These are phyloP conservation scores for Afroboletus lepidellus DNA, from an alignment of 1,284 basidiomycete genomes.

Conservation along the genomic window DNA sequence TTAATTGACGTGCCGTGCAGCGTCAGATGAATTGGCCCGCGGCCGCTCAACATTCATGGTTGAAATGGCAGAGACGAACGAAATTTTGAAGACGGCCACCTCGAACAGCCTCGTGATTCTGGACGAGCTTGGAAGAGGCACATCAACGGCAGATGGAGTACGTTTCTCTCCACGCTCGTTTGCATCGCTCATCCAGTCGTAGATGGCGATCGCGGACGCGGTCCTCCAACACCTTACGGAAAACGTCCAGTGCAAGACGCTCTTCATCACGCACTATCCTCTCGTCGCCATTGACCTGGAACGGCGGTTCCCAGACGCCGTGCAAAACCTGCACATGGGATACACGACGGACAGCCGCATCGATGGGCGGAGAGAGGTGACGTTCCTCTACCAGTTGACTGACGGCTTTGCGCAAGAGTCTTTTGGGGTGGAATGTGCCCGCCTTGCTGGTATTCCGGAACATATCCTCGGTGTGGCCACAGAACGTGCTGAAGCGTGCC, in stretches of 20 bases:
- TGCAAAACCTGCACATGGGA: slow-evolving; percentile 86
- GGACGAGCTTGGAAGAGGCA: slow-evolving; percentile 84
- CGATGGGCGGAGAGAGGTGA: slow-evolving; percentile 75
- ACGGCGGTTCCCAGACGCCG: slow-evolving; percentile 50
- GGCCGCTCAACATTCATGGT: slow-evolving; percentile 95
- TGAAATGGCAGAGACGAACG: slow-evolving; percentile 91
- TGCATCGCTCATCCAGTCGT: slow-evolving; percentile 6
- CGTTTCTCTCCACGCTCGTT: slow-evolving; percentile 23
- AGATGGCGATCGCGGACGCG: slow-evolving; percentile 85
- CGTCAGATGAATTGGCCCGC: slow-evolving; percentile 81
- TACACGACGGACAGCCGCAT: slow-evolving; percentile 66
- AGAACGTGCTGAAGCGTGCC: slow-evolving; percentile 56
- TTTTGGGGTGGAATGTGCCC: slow-evolving; percentile 88
- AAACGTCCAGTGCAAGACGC: slow-evolving; percentile 67
- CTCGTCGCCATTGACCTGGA: slow-evolving; percentile 61
- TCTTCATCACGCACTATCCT: slow-evolving; percentile 96
- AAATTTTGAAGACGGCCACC: slow-evolving; percentile 79
- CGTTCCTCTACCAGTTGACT: slow-evolving; percentile 79
- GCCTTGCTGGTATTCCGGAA: slow-evolving; percentile 80
- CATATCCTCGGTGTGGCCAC: slow-evolving; percentile 61
- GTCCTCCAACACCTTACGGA: slow-evolving; percentile 74
- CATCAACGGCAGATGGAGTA: slow-evolving; percentile 84
- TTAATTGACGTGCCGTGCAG: slow-evolving; percentile 38
- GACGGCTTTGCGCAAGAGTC: slow-evolving; percentile 75
- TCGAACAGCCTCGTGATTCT: slow-evolving; percentile 78